Base-by-base conservation (phyloP, 2,329 filamentous ascomycete genomes). In the Aureobasidium pullulans region DNA sequence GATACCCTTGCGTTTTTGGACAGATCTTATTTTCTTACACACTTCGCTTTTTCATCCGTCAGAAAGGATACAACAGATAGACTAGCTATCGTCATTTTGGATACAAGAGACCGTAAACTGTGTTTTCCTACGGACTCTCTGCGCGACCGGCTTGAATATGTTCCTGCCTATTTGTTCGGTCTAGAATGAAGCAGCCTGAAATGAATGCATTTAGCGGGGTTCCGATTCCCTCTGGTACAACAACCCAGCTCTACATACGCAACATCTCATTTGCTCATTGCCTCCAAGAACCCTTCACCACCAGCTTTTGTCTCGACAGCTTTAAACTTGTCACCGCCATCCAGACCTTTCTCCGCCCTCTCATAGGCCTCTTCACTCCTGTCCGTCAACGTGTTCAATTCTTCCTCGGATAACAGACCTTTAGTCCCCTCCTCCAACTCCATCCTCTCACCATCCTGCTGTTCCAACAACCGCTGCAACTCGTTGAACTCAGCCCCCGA, bases 351-450 rank as follows among this genome's bases (percentile, higher is more conserved):
- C 61, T 93, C 90, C 1, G 92, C 92, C 59, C 83, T 80, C 40
- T 82, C 82, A 73, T 86, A 88, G 2, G 85, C 85, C 66, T 84
- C 83, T 49, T 82, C 79, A 63, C 81, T 84, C 29, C 91, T 78
- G 73, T 97, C 92, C 46, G 90, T 89, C 56, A 99, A 71, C 2
- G 89, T 84, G 2, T 86, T 81, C 29, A 99, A 68, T 67, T 97
- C 94, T 29, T 81, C 77, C 49, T 94, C 84, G 43, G 84, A 89
- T 37, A 97, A 72, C 8, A 97, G 76, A 32, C 85, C 80, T 47
- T 83, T 81, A 0, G 84, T 84, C 0, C 81, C 83, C 0, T 79
- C 66, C n/a, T 70, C 72, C 4, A 49, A 29, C 28, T 70, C 69
- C 6, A 84, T 71, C 28, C 77, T 79, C 71, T 87, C 70, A 36